A percentile compares a stretch with the other conserved stretches of the same genome.
Conservation (phyloP, 768 basidiomycete species). For the Suillus fuscotomentosus region DNA sequence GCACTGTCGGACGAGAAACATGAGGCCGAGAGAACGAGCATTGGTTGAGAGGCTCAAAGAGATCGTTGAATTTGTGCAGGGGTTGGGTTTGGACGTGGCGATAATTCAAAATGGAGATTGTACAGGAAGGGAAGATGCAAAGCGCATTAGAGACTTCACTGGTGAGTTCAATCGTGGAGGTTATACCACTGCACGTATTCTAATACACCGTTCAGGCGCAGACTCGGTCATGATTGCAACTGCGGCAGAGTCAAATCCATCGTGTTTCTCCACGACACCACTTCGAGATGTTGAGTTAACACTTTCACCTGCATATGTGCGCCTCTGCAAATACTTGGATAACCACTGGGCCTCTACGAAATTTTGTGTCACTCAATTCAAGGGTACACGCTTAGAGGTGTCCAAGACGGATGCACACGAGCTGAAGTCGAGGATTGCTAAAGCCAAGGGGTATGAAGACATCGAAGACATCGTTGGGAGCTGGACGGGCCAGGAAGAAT, state of each 20-base stretch:
- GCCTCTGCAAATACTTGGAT: constrained; percentile 69
- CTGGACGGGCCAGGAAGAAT: constrained; percentile 64
- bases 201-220: constrained; percentile 47
- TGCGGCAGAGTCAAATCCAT: constrained; percentile 90
- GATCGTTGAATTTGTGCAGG: constrained; percentile 82
- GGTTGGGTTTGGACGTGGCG: constrained; percentile 74
- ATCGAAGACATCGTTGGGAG: constrained; percentile 49
- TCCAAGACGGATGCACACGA: constrained; percentile 59
- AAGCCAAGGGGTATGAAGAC: constrained; percentile 62
- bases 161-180: constrained; percentile 41
- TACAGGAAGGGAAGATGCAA: constrained; percentile 72
- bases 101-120: constrained; percentile 96
- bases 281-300: constrained; percentile 66
- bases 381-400: constrained; percentile 54
- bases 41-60: constrained; percentile 75
- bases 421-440: constrained; percentile 50
- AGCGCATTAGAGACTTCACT: constrained; percentile 69
- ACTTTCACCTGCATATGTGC: constrained; percentile 71
- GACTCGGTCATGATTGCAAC: constrained; percentile 96
- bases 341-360: constrained; percentile 86
- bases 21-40: constrained; percentile 83
- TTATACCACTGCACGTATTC: background rate
- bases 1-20: constrained; percentile 91
- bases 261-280: constrained; percentile 74
- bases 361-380: constrained; percentile 84